Evolutionary conservation across 768 basidiomycete genomes (phyloP), one percentile per base, ranked within the genome.

Genomic region (Trametes punicea): DNA sequence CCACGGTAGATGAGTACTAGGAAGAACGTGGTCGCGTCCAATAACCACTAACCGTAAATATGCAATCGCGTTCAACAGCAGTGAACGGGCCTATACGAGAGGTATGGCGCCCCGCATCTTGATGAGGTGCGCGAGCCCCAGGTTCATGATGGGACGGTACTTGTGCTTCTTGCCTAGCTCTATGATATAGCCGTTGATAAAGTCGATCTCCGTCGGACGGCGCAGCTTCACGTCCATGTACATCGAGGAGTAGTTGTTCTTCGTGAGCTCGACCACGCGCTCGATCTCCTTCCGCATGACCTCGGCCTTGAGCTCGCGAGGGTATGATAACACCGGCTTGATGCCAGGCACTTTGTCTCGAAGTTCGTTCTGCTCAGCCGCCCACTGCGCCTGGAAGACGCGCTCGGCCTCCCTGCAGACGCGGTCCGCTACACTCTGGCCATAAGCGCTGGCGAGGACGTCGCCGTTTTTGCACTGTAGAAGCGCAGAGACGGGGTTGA

Each of bases 401-500:
- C 60, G 62, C 1, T 83, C 75, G 7, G 88, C 88, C 70, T 98
- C 96, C n/a, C 64, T 31, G 61, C 88, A 87, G n/a, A 97, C 70
- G 34, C 73, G 67, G 1, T 64, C 51, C 47, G 83, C 69, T 33
- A 94, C 68, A 23, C 72, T 70, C 2, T 65, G 60, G 2, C 83
- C 77, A 11, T 73, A 70, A 0, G 63, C 47, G 8, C 79, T 71
- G 6, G 68, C 68, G 65, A 89, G 78, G 18, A 96, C 69, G 1
- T 84, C 82, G 16, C 92, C 93, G 67, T 96, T 96, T 47, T 81
- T 77, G 64, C 93, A 88, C 27, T 83, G 82, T 59, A 93, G 73
- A 21, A 98, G 67, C 8, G 91, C 88, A 0, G 93, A 90, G 53
- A 98, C 77, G 2, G 96, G 85, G 65, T 97, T 93, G 69, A 98